Base-by-base conservation (phyloP, 768 basidiomycete species). In the Leccinum longicurvipes region DNA sequence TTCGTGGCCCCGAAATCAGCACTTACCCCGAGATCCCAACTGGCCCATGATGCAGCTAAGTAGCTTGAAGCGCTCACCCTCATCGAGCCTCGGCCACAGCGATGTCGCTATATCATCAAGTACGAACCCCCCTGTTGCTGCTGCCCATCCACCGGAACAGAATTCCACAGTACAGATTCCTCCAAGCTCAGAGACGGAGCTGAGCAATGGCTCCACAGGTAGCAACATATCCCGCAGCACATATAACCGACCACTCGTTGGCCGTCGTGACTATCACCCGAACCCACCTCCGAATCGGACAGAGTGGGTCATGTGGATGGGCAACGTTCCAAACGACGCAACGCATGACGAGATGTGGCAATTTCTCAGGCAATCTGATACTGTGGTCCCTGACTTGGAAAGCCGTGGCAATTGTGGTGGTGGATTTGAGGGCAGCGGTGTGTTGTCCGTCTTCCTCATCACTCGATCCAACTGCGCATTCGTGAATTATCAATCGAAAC, bases 221-320 rank as follows among this genome's bases (percentile, higher is more conserved):
- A 15, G 29, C 11, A 19, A 29, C 19, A 28, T 53, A 1, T 45
- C 62, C 2, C 60, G 36, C 36, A 39, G 36, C 36, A 19, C 60
- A 32, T 25, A 48, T 21, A 73, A 75, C 15, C 73, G 61, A 28
- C 69, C 72, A 0, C 31, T 72, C 5, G 65, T 73, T 24, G 83
- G 86, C 41, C 79, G 81, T 9, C 63, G 36, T 19, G 36, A 79
- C 21, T 88, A 85, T 62, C 88, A 89, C 59, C 87, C 87, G 2
- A 86, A 83, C 54, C 81, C 85, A 1, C 87, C 88, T 12, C 74
- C 83, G 11, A 79, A 89, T 51, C 82, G 91, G 14, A 91, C 91
- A 7, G 91, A 92, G 56, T 95, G 89, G 91, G 93, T 93, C 1
- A 92, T 94, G 91, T 97, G 95, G 95, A 86, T 85, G 12, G 95